Conservation (phyloP, 116 monocot genomes). For the Dioscorea cayenensis region DNA sequence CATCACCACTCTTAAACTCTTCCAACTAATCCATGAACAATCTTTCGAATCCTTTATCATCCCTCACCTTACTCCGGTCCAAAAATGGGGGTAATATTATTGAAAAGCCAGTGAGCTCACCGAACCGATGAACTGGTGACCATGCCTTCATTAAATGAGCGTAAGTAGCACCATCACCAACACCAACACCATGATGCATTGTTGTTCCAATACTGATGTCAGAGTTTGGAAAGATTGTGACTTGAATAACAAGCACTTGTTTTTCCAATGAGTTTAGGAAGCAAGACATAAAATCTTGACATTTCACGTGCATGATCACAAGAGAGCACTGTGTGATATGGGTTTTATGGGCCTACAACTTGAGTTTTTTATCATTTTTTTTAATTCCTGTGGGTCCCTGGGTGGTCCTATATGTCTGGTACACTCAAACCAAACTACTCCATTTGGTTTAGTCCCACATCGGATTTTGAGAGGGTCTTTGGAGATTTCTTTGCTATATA, state of each 20-base stretch:
- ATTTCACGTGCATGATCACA: constrained; percentile 11
- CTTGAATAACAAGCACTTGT: constrained; percentile 21
- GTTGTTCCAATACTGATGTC: constrained; percentile 28
- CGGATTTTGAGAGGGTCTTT: no score
- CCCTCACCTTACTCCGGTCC: constrained; percentile 23
- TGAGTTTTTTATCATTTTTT: no score
- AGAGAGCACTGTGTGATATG: constrained; percentile 7
- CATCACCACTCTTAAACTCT: not conserved
- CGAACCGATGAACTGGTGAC: not conserved
- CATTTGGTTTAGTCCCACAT: no score
- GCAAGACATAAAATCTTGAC: constrained; percentile 14
- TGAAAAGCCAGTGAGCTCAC: not conserved
- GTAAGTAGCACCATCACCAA: constrained; percentile 27
- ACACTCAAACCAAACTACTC: no score
- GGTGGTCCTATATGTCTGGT: no score
- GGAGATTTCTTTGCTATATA: no score
- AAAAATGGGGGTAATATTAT: not conserved
- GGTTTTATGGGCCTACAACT: no score
- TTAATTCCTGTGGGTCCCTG: no score
- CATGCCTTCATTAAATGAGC: constrained; percentile 36
- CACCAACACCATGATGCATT: constrained; percentile 31
- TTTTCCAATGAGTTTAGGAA: constrained; percentile 2
- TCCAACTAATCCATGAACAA: constrained; percentile 1
- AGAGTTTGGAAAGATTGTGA: constrained; percentile 19
- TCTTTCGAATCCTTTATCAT: constrained; percentile 6